Base-by-base conservation (phyloP, 345 rosid genomes). In the Sonneratia alba region DNA sequence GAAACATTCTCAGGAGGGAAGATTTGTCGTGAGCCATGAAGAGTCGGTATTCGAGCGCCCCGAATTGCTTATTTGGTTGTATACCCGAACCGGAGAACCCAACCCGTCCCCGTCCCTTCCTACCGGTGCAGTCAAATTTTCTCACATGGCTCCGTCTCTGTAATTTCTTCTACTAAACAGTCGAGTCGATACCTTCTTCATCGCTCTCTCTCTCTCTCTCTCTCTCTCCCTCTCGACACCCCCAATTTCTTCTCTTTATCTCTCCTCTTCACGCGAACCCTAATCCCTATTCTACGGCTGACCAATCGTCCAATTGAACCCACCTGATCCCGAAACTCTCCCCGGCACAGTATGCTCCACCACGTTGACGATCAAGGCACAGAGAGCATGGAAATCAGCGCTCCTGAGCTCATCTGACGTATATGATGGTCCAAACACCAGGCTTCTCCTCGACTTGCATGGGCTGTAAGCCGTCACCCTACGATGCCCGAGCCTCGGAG, bases 401-500 rank as follows among this genome's bases (percentile, higher is more conserved):
- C 47, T 34, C 32, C 74, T 24, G 69, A 65, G 69, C 56, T 63
- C 36, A 27, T 48, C 69, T 51, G 69, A 59, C 66, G 71, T 47
- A 76, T 83, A 87, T 77, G 76, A 89, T 89, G 89, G 83, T 84
- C 81, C 77, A 77, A 56, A 71, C 71, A 56, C 69, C 75, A 51
- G 76, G 76, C 51, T 79, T 76, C 59, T 80, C 81, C 83, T 78
- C 79, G 69, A 84, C 75, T 87, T 91, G 95, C 84, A 87, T 89
- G 92, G 88, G 89, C 74, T 82, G 38, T 71, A 53, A 37, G 13
- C 51, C 51, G 86, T 81, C 66, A 62, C 69, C 84, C 86, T 81
- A 89, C 79, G 78, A 95, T 95, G 97, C 97, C 97, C 73, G 92
- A 86, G 86, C 93, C 86, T 84, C 96, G 92, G 80, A 85, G 87